Conservation (phyloP, 2,329 filamentous ascomycete genomes). For the Fusarium hostae region DNA sequence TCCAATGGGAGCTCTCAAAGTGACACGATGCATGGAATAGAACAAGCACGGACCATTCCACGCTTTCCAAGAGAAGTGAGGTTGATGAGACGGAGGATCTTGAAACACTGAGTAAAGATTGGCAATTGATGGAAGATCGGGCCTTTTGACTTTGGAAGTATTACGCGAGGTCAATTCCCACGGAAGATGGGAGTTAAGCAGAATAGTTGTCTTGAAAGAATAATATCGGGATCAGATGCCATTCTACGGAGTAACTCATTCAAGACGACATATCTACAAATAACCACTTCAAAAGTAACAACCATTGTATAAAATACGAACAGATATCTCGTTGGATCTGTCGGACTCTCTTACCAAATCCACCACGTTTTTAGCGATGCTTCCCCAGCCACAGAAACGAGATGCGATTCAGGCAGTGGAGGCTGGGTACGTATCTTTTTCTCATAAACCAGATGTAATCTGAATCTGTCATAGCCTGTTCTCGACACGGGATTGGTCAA, state of each 20-base stretch:
- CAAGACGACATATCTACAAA: neutral
- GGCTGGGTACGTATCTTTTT: conserved; percentile 25
- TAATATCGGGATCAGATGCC: neutral
- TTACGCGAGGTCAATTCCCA: neutral
- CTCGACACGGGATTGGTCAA: conserved; percentile 32
- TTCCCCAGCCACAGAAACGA: neutral
- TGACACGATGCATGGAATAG: conserved; percentile 9
- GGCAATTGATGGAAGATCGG: neutral
- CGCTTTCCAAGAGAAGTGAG: neutral
- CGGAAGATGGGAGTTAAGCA: no score
- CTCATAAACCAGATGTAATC: conserved; percentile 38
- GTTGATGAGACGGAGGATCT: neutral
- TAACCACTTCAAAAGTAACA: neutral
- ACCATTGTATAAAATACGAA: neutral
- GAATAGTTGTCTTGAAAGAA: no score
- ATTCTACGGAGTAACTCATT: neutral
- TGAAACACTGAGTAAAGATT: neutral
- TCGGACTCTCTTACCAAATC: conserved; percentile 19
- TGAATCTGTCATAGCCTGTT: conserved; percentile 40
- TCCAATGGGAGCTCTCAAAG: conserved; percentile 15
- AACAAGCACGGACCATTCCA: conserved; percentile 11
- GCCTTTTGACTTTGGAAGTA: conserved; percentile 11
- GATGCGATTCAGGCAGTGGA: neutral
- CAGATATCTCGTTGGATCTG: neutral
- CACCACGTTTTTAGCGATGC: neutral